Evolutionary conservation across 169 alveolate species (phyloP), one percentile per base, ranked within the genome.

Genomic region (Eimeria falciformis): DNA sequence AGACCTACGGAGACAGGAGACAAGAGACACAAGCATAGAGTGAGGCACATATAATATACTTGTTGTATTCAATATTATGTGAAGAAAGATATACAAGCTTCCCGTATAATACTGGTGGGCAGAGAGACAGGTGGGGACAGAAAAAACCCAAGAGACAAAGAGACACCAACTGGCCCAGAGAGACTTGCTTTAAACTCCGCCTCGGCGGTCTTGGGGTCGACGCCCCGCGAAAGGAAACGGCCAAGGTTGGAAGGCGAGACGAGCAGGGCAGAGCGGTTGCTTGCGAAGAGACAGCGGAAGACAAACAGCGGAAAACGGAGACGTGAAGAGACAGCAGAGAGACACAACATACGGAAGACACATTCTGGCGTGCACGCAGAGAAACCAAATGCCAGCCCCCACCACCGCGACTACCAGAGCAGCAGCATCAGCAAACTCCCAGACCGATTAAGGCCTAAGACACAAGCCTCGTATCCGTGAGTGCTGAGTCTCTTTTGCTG

Each of bases 391-490:
- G 62, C n/a, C 62, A 12, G 17, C 62, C 17, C 9, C 9, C 9
- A 9, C 9, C 62, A 53, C n/a, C 17, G 17, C 62, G 62, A 53
- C 62, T 53, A 53, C 62, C 9, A 17, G 9, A 53, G 62, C 62
- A 53, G 62, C 62, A 53, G 62, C 62, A 53, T 9, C 62, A 17
- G 62, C 62, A 9, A 17, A 9, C n/a, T n/a, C n/a, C n/a, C n/a
- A n/a, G n/a, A n/a, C n/a, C 33, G 14, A 75, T 98, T 98, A 14
- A 95, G 53, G 11, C 98, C 98, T 66, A 97, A 85, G 69, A 95
- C 97, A 43, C 96, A 91, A 1, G 98, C 98, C 91, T 97, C 98
- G 89, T 97, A 97, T 14, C 98, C 98, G 91, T 97, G 96, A 53
- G 84, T 94, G 58, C 95, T 95, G 69, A 97, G 95, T 47, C 97